A percentile compares a stretch with the other conserved stretches of the same genome.
These are phyloP conservation scores for Pseudogymnoascus sp. DNA, from an alignment of 2,329 filamentous ascomycete species.

Conservation along the genomic window DNA sequence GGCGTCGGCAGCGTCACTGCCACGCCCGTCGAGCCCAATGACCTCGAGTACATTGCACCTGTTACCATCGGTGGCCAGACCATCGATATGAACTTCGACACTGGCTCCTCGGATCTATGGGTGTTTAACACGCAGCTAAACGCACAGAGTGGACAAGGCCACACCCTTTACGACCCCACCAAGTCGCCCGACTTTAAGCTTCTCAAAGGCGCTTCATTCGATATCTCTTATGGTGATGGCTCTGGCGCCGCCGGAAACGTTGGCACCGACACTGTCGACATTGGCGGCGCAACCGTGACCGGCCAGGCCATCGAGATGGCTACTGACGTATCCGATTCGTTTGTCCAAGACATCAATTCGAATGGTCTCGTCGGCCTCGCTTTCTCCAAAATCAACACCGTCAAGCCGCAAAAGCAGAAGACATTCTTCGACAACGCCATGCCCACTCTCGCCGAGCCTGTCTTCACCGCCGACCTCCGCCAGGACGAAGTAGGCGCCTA, in stretches of 20 bases:
- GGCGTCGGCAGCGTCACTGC: conserved; percentile 54
- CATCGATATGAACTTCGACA: conserved; percentile 30
- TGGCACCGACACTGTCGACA: conserved; percentile 30
- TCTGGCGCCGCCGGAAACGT: conserved; percentile 31
- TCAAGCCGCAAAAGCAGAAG: conserved; percentile 28
- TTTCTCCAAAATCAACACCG: conserved; percentile 30
- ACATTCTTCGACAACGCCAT: conserved; percentile 31
- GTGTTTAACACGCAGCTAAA: conserved; percentile 30
- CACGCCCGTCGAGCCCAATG: conserved; percentile 44
- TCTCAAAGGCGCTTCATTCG: conserved; percentile 26
- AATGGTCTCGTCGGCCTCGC: conserved; percentile 61
- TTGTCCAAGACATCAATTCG: conserved; percentile 30
- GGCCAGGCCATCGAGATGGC: conserved; percentile 30
- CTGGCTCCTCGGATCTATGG: conserved; percentile 31
- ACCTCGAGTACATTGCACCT: conserved; percentile 25
- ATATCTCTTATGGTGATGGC: conserved; percentile 34
- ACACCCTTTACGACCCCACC: conserved; percentile 26
- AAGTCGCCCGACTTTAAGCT: conserved; percentile 26
- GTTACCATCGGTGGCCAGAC: conserved; percentile 28
- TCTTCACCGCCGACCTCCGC: conserved; percentile 52
- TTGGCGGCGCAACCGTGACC: conserved; percentile 29
- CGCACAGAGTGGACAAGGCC: conserved; percentile 24
- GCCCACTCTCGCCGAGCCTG: conserved; percentile 37
- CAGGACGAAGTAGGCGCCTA: conserved; percentile 41
- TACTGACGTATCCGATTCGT: conserved; percentile 27